Conservation (phyloP, 495 filamentous ascomycete genomes). For the Clohesyomyces aquaticus region DNA sequence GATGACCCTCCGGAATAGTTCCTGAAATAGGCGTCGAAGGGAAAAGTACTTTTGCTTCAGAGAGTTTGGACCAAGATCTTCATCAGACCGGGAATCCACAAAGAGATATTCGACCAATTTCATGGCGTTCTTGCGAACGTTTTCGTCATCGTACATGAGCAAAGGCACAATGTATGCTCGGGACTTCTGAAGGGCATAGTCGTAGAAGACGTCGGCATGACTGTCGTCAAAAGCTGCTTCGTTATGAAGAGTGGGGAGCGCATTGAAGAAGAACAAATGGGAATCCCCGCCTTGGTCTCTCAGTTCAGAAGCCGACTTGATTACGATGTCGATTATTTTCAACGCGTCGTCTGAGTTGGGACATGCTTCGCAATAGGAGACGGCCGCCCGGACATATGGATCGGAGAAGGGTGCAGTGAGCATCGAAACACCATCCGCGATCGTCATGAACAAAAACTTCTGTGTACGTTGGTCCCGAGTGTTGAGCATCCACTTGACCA, state of each 20-base stretch:
- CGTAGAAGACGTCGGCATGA: constrained; percentile 27
- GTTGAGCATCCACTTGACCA: constrained; percentile 36
- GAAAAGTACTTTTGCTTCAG: constrained; percentile 14
- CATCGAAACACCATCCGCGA: constrained; percentile 25
- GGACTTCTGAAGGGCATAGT: constrained; percentile 12
- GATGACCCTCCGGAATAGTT: constrained; percentile 12
- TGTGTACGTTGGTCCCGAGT: constrained; percentile 4
- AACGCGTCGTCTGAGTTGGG: constrained; percentile 5
- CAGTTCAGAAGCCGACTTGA: constrained; percentile 18
- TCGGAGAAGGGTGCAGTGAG: constrained; percentile 19
- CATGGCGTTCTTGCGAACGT: constrained; percentile 13
- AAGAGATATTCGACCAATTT: constrained; percentile 24
- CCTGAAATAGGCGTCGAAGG: constrained; percentile 13
- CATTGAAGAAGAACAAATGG: constrained; percentile 30
- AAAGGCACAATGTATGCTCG: constrained; percentile 15
- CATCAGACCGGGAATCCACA: constrained; percentile 7
- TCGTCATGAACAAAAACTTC: constrained; percentile 6
- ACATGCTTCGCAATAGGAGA: constrained; percentile 30
- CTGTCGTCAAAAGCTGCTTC: constrained; percentile 15
- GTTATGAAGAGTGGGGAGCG: constrained; percentile 18
- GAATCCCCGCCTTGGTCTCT: constrained; percentile 19
- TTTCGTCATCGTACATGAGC: constrained; percentile 37
- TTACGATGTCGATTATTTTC: constrained; percentile 20
- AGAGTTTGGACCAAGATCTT: not conserved
- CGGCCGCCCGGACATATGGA: constrained; percentile 33